Evolutionary conservation across 2,329 filamentous ascomycete species (phyloP).

Genomic region (Neoarthrinium moseri): DNA sequence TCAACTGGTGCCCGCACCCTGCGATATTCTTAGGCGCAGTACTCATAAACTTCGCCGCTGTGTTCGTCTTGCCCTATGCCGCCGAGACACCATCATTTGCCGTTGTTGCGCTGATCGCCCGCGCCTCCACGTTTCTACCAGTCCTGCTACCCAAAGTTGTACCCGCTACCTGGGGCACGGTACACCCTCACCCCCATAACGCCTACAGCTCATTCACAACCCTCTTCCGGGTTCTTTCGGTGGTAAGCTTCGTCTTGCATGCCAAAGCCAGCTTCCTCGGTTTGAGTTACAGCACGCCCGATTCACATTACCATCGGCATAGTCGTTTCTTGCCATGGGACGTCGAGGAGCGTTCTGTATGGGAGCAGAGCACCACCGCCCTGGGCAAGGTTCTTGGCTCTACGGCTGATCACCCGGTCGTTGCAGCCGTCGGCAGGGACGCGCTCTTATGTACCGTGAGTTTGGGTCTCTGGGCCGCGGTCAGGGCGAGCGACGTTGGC

Average conservation of each 20-base stretch:
- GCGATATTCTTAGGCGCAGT: constrained; percentile 32
- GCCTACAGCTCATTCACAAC: constrained; percentile 39
- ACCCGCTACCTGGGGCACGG: constrained; percentile 47
- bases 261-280: constrained; percentile 40
- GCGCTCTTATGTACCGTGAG: constrained; percentile 54
- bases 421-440: constrained; percentile 57
- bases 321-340: constrained; percentile 46
- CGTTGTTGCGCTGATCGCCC: constrained; percentile 27
- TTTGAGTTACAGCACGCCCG: constrained; percentile 45
- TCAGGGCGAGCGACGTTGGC: constrained; percentile 47
- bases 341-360: constrained; percentile 38
- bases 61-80: constrained; percentile 37
- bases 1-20: constrained; percentile 40
- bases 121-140: constrained; percentile 43
- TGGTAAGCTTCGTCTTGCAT: constrained; percentile 43
- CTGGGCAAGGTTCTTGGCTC: constrained; percentile 46
- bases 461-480: constrained; percentile 57
- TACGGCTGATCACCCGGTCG: constrained; percentile 55
- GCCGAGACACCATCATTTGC: constrained; percentile 39
- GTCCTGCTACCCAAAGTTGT: constrained; percentile 45
- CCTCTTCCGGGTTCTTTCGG: constrained; percentile 47
- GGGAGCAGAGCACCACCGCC: constrained; percentile 44
- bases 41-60: constrained; percentile 31
- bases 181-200: constrained; percentile 37
- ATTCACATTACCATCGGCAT: constrained; percentile 46